Evolutionary conservation across 352 stramenopile species (phyloP).

Genomic region (Labyrinthula sp.): DNA sequence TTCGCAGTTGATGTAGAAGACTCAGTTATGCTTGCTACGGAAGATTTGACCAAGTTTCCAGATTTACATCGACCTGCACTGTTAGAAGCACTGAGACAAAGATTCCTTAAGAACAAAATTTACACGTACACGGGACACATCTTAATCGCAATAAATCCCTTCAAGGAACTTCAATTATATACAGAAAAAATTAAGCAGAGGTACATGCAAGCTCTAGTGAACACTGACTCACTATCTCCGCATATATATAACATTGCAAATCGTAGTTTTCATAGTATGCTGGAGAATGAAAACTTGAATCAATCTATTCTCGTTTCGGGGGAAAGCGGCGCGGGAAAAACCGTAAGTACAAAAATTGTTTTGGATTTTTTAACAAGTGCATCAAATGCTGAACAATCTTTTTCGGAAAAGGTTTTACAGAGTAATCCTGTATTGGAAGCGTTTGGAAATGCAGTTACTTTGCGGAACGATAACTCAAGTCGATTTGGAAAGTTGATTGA

Average conservation of each 20-base stretch:
- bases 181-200: conserved; percentile 27
- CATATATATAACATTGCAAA: conserved; percentile 67
- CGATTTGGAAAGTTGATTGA: conserved; percentile 92
- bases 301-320: conserved; percentile 70
- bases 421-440: conserved; percentile 91
- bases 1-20: too few relatives aligned
- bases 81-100: conserved; percentile 36
- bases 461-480: conserved; percentile 82
- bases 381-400: conserved; percentile 32
- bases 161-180: conserved; percentile 36
- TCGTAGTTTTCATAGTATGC: conserved; percentile 50
- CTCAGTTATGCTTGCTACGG: too few relatives aligned
- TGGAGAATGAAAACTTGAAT: conserved; percentile 48
- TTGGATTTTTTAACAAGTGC: conserved; percentile 64
- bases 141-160: conserved; percentile 46
- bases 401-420: conserved; percentile 17
- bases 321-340: conserved; percentile 76
- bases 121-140: conserved; percentile 56
- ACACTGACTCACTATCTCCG: conserved; percentile 44
- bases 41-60: conserved; percentile 18
- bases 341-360: conserved; percentile 80
- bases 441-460: conserved; percentile 87
- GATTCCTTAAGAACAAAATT: conserved; percentile 72
- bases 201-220: conserved; percentile 34
- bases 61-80: conserved; percentile 24